phyloP scores from a whole-genome alignment of 2,329 filamentous ascomycete species.

The Fusarium buxicola region DNA sequence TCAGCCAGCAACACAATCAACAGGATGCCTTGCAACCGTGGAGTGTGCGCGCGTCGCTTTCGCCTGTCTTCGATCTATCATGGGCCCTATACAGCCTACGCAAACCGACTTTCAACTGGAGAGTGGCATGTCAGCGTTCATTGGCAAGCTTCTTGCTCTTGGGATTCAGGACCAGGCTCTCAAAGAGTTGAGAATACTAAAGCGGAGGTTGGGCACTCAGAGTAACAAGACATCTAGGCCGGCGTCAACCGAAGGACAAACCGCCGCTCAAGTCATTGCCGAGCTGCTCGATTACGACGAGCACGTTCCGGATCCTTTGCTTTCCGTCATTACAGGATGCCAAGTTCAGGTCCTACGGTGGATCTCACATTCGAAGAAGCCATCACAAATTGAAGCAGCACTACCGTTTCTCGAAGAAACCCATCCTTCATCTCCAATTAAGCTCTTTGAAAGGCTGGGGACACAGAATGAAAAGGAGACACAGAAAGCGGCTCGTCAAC shows the following conservation, averaged over 20 bases:
- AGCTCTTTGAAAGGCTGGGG: slow-evolving; percentile 63
- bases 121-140: slow-evolving; percentile 76
- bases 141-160: slow-evolving; percentile 73
- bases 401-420: slow-evolving; percentile 66
- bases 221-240: slow-evolving; percentile 50
- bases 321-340: slow-evolving; percentile 69
- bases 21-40: slow-evolving; percentile 66
- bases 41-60: slow-evolving; percentile 79
- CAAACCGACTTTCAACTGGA: slow-evolving; percentile 77
- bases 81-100: slow-evolving; percentile 64
- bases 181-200: slow-evolving; percentile 75
- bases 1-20: slow-evolving; percentile 49
- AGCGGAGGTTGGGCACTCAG: slow-evolving; percentile 66
- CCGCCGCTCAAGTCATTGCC: slow-evolving; percentile 55
- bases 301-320: slow-evolving; percentile 56
- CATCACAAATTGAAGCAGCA: slow-evolving; percentile 67
- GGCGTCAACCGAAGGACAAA: slow-evolving; percentile 47
- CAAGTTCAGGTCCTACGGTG: slow-evolving; percentile 75
- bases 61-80: slow-evolving; percentile 68
- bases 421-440: slow-evolving; percentile 67
- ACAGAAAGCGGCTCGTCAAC: slow-evolving; percentile 71
- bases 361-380: slow-evolving; percentile 69
- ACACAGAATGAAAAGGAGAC: slow-evolving; percentile 58
- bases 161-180: slow-evolving; percentile 75
- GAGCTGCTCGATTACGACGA: slow-evolving; percentile 73